Conservation (phyloP, 345 rosid species). For the Aquilaria malaccensis region DNA sequence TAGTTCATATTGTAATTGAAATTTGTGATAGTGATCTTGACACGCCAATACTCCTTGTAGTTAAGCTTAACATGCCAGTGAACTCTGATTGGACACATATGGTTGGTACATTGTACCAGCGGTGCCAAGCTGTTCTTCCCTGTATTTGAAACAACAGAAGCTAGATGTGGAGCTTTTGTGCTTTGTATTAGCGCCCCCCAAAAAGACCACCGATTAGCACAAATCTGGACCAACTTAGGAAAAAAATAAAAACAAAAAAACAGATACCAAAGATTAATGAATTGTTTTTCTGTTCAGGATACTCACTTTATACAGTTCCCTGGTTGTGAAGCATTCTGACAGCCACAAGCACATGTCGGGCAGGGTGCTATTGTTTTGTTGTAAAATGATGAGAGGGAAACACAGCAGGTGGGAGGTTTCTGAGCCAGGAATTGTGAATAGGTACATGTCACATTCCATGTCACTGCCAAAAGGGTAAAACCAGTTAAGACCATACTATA, state of each 20-base stretch:
- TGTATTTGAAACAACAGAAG: constrained; percentile 43
- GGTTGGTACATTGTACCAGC: constrained; percentile 64
- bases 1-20: constrained; percentile 83
- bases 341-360: constrained; percentile 81
- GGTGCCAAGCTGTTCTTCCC: constrained; percentile 43
- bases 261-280: background rate
- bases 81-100: constrained; percentile 90
- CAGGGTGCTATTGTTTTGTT: constrained; percentile 65
- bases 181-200: constrained; percentile 25
- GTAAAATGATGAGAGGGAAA: constrained; percentile 87
- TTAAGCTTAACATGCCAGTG: constrained; percentile 88
- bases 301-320: constrained; percentile 78
- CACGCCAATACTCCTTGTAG: constrained; percentile 86
- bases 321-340: constrained; percentile 39
- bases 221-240: background rate
- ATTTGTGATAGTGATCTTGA: constrained; percentile 65
- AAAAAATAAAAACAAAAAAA: constrained; percentile 10
- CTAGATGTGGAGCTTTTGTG: constrained; percentile 44
- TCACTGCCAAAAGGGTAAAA: constrained; percentile 44
- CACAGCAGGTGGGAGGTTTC: constrained; percentile 79
- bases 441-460: constrained; percentile 88
- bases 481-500: constrained; percentile 4
- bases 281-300: constrained; percentile 3
- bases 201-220: background rate
- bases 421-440: constrained; percentile 80